Base-by-base conservation (phyloP, 2,329 filamentous ascomycete genomes). In the Cercospora sp. region DNA sequence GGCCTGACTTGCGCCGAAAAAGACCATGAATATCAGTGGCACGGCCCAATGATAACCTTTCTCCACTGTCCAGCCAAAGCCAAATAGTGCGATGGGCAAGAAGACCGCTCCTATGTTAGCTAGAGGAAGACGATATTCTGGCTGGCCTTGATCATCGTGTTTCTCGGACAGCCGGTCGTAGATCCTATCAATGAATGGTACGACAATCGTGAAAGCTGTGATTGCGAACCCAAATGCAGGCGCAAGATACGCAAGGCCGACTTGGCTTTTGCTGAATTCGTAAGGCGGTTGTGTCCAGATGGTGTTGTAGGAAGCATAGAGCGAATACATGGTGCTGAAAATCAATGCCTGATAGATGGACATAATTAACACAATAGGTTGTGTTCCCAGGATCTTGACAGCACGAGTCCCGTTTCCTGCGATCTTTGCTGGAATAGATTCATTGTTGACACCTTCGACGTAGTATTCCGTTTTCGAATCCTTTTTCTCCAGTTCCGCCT, bases 1-100 rank as follows among this genome's bases (percentile, higher is more conserved):
- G 5, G 86, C 82, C 64, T 85, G 83, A 0, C 83, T 83, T 5
- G 85, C 79, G 3, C 84, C 83, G 67, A 84, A 84, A 72, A 81
- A 81, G 64, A 81, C 80, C 0, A 81, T 83, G 2, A 78, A 75
- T 0, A 77, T 71, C 13, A 82, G 78, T 3, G 79, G 76, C 4
- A 77, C 77, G 36, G 78, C 73, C 81, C 81, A 83, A 66, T 80
- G 78, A 0, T 72, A 69, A 23, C 79, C 75, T 48, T 75, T 77
- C 58, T 83, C 76, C 0, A 82, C 79, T 0, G 80, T 74, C 82
- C 82, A 83, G 1, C 77, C 78, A 64, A 80, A 80, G 74, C 77
- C 81, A 69, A 83, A 83, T 0, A 83, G 73, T 1, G 78, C 79
- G 2, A 80, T 53, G 0, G 81, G 81, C n/a, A 84, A 78, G 36